These are phyloP conservation scores for Gossypium bickii DNA, from an alignment of 345 rosid genomes.

Conservation along the genomic window DNA sequence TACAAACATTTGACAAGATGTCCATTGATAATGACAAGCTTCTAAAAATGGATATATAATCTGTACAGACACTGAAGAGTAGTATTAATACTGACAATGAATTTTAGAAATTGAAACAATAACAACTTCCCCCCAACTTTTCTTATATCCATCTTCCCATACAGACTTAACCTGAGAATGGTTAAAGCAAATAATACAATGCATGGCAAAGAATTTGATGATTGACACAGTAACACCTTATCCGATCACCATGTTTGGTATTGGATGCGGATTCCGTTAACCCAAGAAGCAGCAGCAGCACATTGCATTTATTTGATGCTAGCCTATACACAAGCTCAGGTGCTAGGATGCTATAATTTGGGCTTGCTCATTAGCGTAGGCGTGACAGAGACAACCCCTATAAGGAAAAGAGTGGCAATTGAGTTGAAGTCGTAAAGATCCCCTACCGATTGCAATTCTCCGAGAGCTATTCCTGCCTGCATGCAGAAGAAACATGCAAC, in stretches of 20 bases:
- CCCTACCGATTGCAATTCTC: background rate
- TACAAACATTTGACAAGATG: background rate
- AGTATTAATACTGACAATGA: background rate
- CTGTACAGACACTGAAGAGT: too few relatives aligned
- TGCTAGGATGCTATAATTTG: background rate
- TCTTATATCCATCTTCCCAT: background rate
- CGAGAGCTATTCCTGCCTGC: conserved; percentile 1
- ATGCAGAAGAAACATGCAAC: background rate
- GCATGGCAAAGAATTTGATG: background rate
- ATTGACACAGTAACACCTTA: background rate
- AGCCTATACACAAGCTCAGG: background rate
- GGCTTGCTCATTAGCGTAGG: background rate
- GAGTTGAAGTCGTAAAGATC: background rate
- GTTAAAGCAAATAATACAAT: background rate
- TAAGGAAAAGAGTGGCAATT: background rate
- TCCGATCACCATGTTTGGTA: background rate
- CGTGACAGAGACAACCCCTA: background rate
- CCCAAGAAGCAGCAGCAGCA: background rate
- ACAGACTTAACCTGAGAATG: background rate
- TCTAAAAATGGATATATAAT: too few relatives aligned
- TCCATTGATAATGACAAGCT: background rate
- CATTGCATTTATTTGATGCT: background rate
- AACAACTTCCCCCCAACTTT: too few relatives aligned
- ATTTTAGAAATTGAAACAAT: too few relatives aligned
- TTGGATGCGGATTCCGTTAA: background rate